These are phyloP conservation scores for Schoenoplectus triqueter DNA, from an alignment of 202 grass and related monocot species.

Conservation along the genomic window DNA sequence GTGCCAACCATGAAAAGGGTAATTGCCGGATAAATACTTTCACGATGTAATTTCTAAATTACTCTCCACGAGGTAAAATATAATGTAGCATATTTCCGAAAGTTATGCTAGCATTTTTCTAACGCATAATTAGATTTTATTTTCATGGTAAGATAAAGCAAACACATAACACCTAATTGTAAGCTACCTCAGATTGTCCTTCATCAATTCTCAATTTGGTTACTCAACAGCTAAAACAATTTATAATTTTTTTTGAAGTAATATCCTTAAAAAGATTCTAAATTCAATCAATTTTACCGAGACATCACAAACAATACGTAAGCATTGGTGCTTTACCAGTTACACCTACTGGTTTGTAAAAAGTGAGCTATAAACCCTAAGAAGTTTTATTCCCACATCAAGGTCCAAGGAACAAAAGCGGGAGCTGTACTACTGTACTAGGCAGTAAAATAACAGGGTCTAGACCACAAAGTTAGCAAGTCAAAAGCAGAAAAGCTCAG, in stretches of 20 bases:
- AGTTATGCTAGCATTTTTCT: background rate
- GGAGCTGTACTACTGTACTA: background rate
- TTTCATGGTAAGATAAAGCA: background rate
- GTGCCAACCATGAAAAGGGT: background rate
- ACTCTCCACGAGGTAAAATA: background rate
- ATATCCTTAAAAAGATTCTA: background rate
- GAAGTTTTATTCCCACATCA: background rate
- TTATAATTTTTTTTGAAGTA: background rate
- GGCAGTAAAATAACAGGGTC: constrained; percentile 15
- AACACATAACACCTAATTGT: background rate
- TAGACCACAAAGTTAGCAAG: constrained; percentile 25
- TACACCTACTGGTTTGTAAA: background rate
- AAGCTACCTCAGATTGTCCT: background rate
- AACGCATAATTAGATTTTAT: background rate
- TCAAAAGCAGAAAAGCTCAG: constrained; percentile 14
- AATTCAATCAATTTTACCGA: background rate
- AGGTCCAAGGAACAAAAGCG: background rate
- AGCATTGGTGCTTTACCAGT: background rate
- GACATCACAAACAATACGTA: background rate
- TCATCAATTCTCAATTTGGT: background rate
- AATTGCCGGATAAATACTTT: background rate
- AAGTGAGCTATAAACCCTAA: background rate
- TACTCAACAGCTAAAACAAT: background rate
- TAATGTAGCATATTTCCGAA: background rate
- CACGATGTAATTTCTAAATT: background rate